Percentiles rank a stretch among this genome's conserved stretches.
phyloP scores from a whole-genome alignment of 2,329 filamentous ascomycete genomes.

The Amauroascus niger region DNA sequence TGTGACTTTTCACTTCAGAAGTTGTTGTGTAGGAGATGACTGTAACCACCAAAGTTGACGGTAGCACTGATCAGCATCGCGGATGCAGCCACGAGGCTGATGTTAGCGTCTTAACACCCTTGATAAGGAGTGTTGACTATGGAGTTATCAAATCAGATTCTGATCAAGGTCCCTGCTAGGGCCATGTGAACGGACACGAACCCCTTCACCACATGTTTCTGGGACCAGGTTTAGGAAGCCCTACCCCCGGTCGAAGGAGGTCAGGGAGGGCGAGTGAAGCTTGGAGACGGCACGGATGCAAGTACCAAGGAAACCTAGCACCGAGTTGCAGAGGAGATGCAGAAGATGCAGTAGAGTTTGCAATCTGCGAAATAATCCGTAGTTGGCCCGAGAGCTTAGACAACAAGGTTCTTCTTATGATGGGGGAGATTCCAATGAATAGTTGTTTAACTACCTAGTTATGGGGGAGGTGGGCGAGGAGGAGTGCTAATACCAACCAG shows the following conservation, averaged over 20 bases:
- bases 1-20: background rate
- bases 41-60: constrained; percentile 15
- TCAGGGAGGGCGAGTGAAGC: background rate
- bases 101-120: background rate
- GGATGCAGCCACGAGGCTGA: constrained; percentile 5
- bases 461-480: background rate
- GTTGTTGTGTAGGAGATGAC: constrained; percentile 6
- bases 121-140: background rate
- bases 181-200: constrained; percentile 8
- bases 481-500: constrained; percentile 8
- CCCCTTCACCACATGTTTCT: constrained; percentile 7
- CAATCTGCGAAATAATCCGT: background rate
- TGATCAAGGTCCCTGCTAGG: constrained; percentile 1
- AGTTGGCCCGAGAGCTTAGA: background rate
- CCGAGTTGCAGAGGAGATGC: no score
- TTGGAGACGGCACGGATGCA: background rate
- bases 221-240: background rate
- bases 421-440: no score
- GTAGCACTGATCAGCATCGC: constrained; percentile 14
- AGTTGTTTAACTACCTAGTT: background rate
- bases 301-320: background rate
- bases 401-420: constrained; percentile 3
- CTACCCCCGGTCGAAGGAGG: background rate
- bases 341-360: background rate
- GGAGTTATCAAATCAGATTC: background rate